Percentiles rank a stretch among this genome's conserved stretches.
Conservation (phyloP, 129 eudicot species). For the Ambrosia trifida region DNA sequence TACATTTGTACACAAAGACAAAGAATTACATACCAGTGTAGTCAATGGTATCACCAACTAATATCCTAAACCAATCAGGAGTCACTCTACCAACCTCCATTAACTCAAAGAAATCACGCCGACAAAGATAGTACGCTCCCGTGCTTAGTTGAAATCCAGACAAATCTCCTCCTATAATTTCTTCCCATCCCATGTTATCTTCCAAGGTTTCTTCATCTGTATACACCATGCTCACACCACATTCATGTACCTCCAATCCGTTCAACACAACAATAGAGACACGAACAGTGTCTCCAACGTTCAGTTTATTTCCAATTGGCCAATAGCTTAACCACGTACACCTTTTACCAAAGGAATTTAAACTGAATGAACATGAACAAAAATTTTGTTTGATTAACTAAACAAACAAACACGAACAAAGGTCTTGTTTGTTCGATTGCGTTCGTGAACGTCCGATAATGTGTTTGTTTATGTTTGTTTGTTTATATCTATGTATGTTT, state of each 20-base stretch:
- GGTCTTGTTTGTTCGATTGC: too few relatives aligned
- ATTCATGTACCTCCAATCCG: slow-evolving; percentile 18
- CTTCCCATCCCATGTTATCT: neutral
- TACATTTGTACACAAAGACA: neutral
- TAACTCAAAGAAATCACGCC: slow-evolving; percentile 6
- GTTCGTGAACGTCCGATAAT: too few relatives aligned
- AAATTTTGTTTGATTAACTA: too few relatives aligned
- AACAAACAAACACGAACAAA: too few relatives aligned
- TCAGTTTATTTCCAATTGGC: slow-evolving; percentile 26
- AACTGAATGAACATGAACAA: too few relatives aligned
- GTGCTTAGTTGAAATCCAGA: slow-evolving; percentile 15
- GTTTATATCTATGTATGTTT: too few relatives aligned
- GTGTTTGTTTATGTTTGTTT: too few relatives aligned
- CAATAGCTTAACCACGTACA: slow-evolving; percentile 39
- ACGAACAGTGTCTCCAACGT: slow-evolving; percentile 13
- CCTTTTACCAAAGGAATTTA: too few relatives aligned
- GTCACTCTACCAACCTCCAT: slow-evolving; percentile 17
- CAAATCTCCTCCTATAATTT: neutral
- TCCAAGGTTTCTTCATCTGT: neutral
- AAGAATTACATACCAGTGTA: neutral
- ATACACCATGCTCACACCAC: slow-evolving; percentile 33
- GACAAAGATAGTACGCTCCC: slow-evolving; percentile 16
- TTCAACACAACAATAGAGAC: slow-evolving; percentile 20
- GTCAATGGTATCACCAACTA: slow-evolving; percentile 19
- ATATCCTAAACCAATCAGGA: neutral